A percentile compares a stretch with the other conserved stretches of the same genome.
Evolutionary conservation across 805 yeast species (phyloP).

Genomic region (Lipomyces mesembrius): DNA sequence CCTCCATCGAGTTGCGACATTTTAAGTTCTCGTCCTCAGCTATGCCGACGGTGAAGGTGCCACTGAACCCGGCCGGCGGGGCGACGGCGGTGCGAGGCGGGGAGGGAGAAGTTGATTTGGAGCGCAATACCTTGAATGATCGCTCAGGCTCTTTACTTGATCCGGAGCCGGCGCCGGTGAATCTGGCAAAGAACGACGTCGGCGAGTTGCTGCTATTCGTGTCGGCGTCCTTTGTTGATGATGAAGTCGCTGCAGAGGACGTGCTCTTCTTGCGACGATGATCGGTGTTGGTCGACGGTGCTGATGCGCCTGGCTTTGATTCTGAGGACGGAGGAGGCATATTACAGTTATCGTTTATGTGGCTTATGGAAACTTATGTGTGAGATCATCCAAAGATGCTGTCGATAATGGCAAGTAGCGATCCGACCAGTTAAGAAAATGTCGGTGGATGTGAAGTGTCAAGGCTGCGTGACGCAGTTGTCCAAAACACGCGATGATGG

Average conservation of each 20-base stretch:
- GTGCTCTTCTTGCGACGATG: conserved; percentile 10
- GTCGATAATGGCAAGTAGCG: background rate
- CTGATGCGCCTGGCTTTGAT: background rate
- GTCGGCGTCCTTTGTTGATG: conserved; percentile 2
- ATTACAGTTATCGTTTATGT: background rate
- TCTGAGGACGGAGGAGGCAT: conserved; percentile 5
- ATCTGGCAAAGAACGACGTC: conserved; percentile 21
- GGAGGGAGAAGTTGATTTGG: conserved; percentile 1
- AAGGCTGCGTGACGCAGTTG: background rate
- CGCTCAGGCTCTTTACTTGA: conserved; percentile 3
- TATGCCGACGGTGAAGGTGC: conserved; percentile 79
- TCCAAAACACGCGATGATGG: background rate
- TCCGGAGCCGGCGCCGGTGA: conserved; percentile 12
- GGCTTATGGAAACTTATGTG: background rate
- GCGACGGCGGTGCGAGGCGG: conserved; percentile 18
- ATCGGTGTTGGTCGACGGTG: conserved; percentile 10
- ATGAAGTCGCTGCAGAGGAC: background rate
- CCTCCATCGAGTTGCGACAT: conserved; percentile 91
- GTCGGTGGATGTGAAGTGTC: background rate
- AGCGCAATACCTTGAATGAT: background rate
- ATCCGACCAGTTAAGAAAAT: background rate
- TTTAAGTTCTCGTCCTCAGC: conserved; percentile 84
- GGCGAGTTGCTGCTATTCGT: conserved; percentile 7
- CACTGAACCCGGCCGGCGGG: conserved; percentile 49
- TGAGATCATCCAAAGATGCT: background rate